Base-by-base conservation (phyloP, 2,329 filamentous ascomycete species). In the Mycosphaerella sp. region DNA sequence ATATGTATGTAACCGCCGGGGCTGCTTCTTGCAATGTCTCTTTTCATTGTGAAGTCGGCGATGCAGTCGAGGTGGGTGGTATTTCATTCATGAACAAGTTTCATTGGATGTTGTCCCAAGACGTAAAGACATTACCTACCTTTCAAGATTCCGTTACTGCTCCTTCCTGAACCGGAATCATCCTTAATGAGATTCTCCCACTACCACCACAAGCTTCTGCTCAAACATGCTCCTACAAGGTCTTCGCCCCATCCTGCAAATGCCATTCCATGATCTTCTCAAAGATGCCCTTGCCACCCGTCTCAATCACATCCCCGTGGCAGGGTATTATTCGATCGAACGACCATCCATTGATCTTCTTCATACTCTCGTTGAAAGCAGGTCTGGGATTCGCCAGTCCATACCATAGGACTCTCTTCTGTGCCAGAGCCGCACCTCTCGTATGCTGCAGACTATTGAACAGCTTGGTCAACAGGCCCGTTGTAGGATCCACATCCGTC, bases 271-370 rank as follows among this genome's bases (percentile, higher is more conserved):
- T 88, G 10, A 94, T 76, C 68, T 86, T 87, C 62, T 78, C 73
- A 59, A 91, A 95, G 13, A 87, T 74, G 9, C 78, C 78, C 75
- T 94, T 95, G 8, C 79, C 89, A 3, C 76, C 79, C 1, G 67
- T 78, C 68, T 93, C 85, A 59, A 97, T 82, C 13, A 87, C 84
- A 71, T 98, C 93, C 7, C 93, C 93, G 70, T 98, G 93, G 68
- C 91, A 97, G 0, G 91, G 89, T 53, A 98, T 83, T 44, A 97
- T 76, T 35, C 83, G 83, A 58, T 85, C 80, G 66, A 96, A 95
- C 52, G 91, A 85, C 91, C 91, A 98, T 49, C 70, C 67, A 47
- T 82, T 75, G 56, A 97, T 91, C 54, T 78, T 77, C 59, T 70
- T 72, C 36, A 89, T 72, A 60, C 85, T 89, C 56, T 81, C 75